A percentile compares a stretch with the other conserved stretches of the same genome.
Conservation (phyloP, 2,329 filamentous ascomycete genomes). For the Colletotrichum echinochloae region DNA sequence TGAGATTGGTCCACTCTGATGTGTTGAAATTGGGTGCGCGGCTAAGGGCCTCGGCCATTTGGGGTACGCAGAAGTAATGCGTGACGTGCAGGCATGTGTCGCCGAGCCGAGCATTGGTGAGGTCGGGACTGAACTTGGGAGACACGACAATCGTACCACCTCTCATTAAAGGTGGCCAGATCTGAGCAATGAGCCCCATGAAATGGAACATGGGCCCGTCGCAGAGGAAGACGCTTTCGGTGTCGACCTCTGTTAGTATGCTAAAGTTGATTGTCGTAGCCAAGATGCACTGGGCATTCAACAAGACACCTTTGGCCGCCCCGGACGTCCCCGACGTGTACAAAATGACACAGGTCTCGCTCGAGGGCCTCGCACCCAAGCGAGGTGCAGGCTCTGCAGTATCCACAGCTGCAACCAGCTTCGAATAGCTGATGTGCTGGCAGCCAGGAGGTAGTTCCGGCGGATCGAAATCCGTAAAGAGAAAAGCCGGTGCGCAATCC, state of each 20-base stretch:
- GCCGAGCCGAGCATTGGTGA: slow-evolving; percentile 21
- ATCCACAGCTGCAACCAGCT: slow-evolving; percentile 7
- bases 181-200: slow-evolving; percentile 35
- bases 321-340: slow-evolving; percentile 37
- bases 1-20: slow-evolving; percentile 21
- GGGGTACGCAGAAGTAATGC: slow-evolving; percentile 38
- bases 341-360: slow-evolving; percentile 28
- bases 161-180: slow-evolving; percentile 24
- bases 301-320: slow-evolving; percentile 24
- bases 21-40: slow-evolving; percentile 23
- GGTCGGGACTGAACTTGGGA: slow-evolving; percentile 25
- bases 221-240: slow-evolving; percentile 33
- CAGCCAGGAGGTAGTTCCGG: slow-evolving; percentile 23
- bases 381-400: slow-evolving; percentile 5
- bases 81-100: slow-evolving; percentile 16
- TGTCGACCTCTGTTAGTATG: slow-evolving; percentile 25
- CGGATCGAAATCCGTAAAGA: slow-evolving; percentile 29
- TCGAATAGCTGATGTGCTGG: slow-evolving; percentile 14
- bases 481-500: slow-evolving; percentile 22
- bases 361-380: slow-evolving; percentile 5
- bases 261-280: slow-evolving; percentile 29
- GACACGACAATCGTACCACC: slow-evolving; percentile 29
- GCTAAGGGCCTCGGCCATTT: slow-evolving; percentile 36
- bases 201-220: slow-evolving; percentile 39
- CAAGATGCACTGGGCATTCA: slow-evolving; percentile 21